Base-by-base conservation (phyloP, 163 green algal genomes). In the Chlorella variabilis region DNA sequence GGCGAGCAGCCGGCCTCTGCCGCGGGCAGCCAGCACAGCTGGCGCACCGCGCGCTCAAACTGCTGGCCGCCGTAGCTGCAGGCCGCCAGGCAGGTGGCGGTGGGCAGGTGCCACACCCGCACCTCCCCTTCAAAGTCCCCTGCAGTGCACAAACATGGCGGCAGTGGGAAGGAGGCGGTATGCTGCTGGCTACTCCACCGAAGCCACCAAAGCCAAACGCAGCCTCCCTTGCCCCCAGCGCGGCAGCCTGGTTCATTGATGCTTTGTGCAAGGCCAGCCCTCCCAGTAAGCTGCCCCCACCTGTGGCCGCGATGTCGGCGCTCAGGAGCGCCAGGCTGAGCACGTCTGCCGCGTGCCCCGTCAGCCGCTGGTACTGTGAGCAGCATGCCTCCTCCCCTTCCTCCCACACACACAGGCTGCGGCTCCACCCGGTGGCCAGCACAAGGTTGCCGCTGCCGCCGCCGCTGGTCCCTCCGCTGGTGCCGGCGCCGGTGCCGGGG, bases 51-150 rank as follows among this genome's bases (percentile, higher is more conserved):
- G 0, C 84, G 89, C 71, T 87, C 71, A 63, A 80, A 85, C 48
- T 80, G 70, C 34, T 45, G 36, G n/a, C 71, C 80, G 4, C 62
- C 65, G 39, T 81, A 70, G 29, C 23, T 59, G n/a, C 80, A 62
- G 36, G 33, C 49, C 4, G 76, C 70, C 45, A 87, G 83, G 39
- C 84, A 84, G 66, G 87, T 79, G 23, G 85, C 84, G 29, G 74
- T 91, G 83, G 90, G 91, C 2, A 97, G 81, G 71, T 93, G 90
- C 91, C 92, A 97, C 27, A 97, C 77, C 70, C 87, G 87, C 71
- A 96, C 93, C 62, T 86, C 73, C 2, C 93, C 93, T 56, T 94
- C 90, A 73, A 95, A 95, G 73, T 95, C 92, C 17, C 93, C 93
- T 63, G 92, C 15, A 49, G 3, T n/a, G 25, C 2, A 51, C 0